A percentile compares a stretch with the other conserved stretches of the same genome.
Conservation (phyloP, 345 rosid genomes). For the Acer saccharum region DNA sequence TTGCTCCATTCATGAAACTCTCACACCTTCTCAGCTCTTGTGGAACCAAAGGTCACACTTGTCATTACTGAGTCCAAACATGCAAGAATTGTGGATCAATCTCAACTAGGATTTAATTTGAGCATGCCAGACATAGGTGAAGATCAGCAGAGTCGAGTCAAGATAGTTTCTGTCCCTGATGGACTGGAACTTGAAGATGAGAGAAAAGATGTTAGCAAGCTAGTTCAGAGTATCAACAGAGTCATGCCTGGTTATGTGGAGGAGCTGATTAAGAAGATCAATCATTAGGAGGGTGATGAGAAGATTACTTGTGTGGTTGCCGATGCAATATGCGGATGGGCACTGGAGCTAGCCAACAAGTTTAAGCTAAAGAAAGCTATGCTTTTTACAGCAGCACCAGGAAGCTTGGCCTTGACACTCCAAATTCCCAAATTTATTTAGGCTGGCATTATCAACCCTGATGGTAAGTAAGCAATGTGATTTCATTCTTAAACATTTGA, state of each 20-base stretch:
- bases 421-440: constrained; percentile 24
- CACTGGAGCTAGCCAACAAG: constrained; percentile 25
- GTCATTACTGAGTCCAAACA: constrained; percentile 18
- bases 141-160: not conserved
- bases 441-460: constrained; percentile 26
- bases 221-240: not conserved
- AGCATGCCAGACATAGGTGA: not conserved
- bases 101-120: not conserved
- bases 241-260: constrained; percentile 30
- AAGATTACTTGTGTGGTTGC: constrained; percentile 23
- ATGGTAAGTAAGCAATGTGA: constrained; percentile 8
- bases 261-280: constrained; percentile 22
- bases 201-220: constrained; percentile 12
- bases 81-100: not conserved
- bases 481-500: too few species aligned
- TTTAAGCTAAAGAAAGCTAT: constrained; percentile 18
- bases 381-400: constrained; percentile 14
- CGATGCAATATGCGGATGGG: constrained; percentile 27
- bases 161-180: constrained; percentile 26
- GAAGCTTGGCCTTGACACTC: constrained; percentile 22
- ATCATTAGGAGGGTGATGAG: constrained; percentile 8
- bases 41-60: constrained; percentile 30
- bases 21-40: constrained; percentile 11
- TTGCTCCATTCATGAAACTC: constrained; percentile 25
- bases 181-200: constrained; percentile 30